phyloP scores from a whole-genome alignment of 441 rosid genomes.

The Kokia cookei region DNA sequence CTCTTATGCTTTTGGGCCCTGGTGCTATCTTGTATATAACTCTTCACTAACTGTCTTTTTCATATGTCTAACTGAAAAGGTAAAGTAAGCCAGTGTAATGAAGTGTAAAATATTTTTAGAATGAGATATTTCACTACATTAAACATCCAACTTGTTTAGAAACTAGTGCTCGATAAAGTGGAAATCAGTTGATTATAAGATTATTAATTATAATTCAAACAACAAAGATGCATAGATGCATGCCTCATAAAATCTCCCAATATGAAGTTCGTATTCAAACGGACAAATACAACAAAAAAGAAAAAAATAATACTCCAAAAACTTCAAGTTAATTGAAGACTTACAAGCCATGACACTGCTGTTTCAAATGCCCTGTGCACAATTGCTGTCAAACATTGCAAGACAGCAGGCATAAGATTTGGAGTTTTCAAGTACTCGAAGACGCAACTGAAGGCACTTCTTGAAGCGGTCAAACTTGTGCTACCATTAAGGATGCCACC shows the following conservation, averaged over 20 bases:
- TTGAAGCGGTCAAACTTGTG: conserved; percentile 53
- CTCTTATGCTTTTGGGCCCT: background rate
- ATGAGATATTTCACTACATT: background rate
- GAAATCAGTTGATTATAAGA: background rate
- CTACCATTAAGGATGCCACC: conserved; percentile 97
- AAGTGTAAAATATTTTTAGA: background rate
- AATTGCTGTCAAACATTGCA: conserved; percentile 86
- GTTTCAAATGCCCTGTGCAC: conserved; percentile 95
- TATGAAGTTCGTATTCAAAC: background rate
- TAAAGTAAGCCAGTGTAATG: background rate
- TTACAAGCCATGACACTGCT: conserved; percentile 90
- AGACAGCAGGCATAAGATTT: conserved; percentile 84
- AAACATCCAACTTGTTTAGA: background rate
- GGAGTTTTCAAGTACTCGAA: conserved; percentile 97
- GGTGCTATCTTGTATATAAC: background rate
- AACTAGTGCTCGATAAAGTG: background rate
- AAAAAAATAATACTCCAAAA: conserved; percentile 1
- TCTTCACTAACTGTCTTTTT: background rate
- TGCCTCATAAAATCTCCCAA: background rate
- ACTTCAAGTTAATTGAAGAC: conserved; percentile 12
- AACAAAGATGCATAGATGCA: background rate
- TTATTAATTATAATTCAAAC: background rate
- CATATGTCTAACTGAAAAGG: background rate
- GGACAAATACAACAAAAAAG: background rate
- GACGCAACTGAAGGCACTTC: conserved; percentile 97